Evolutionary conservation across 768 basidiomycete species (phyloP).

Genomic region (Roridomyces roridus): DNA sequence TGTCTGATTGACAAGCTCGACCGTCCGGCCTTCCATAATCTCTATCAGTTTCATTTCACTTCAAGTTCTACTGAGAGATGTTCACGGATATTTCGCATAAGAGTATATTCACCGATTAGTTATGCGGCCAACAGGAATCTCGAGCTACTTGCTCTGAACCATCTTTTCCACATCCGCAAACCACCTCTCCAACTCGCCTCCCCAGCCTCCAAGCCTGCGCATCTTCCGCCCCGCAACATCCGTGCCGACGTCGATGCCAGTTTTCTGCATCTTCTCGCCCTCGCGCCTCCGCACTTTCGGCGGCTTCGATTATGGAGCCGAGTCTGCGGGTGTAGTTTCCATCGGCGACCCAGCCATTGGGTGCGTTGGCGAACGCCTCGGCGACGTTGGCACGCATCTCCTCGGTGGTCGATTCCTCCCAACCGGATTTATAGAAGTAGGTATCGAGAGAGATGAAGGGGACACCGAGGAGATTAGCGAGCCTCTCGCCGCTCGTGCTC

Average conservation of each 20-base stretch:
- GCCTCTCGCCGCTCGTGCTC: slow-evolving; percentile 45
- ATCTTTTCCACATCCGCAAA: slow-evolving; percentile 38
- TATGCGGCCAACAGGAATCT: too few relatives aligned
- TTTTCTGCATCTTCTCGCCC: slow-evolving; percentile 33
- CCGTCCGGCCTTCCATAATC: too few relatives aligned
- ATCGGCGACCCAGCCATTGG: slow-evolving; percentile 61
- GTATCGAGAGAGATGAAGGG: too few relatives aligned
- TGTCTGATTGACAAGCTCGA: too few relatives aligned
- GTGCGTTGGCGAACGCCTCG: slow-evolving; percentile 31
- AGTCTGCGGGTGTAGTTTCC: slow-evolving; percentile 45
- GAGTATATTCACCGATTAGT: too few relatives aligned
- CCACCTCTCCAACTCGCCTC: slow-evolving; percentile 49
- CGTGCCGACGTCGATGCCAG: slow-evolving; percentile 39
- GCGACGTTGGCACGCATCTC: slow-evolving; percentile 34
- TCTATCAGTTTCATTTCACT: too few relatives aligned
- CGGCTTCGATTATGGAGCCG: slow-evolving; percentile 40
- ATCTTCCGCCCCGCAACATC: slow-evolving; percentile 40
- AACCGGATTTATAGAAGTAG: slow-evolving; percentile 43
- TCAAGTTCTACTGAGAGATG: too few relatives aligned
- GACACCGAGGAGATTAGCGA: slow-evolving; percentile 39
- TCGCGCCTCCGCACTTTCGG: slow-evolving; percentile 39
- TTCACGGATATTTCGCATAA: too few relatives aligned
- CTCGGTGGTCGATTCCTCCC: slow-evolving; percentile 30
- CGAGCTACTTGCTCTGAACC: slow-evolving; percentile 20
- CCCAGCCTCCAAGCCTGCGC: slow-evolving; percentile 59